Percentiles rank a stretch among this genome's conserved stretches.
Evolutionary conservation across 345 rosid species (phyloP).

Genomic region (Heritiera fomes): DNA sequence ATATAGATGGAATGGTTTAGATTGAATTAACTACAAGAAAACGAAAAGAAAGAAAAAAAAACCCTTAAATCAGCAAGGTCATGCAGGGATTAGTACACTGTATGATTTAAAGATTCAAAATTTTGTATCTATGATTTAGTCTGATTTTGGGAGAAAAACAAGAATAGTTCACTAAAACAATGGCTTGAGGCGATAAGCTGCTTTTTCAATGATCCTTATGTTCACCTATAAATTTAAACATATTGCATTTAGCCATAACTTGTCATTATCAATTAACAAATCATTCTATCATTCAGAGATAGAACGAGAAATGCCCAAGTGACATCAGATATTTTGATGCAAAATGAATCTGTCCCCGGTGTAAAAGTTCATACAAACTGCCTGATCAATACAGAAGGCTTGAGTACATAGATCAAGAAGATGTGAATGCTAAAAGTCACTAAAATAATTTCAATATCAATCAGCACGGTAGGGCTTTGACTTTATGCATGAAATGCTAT

Average conservation of each 20-base stretch:
- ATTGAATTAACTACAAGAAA: not conserved
- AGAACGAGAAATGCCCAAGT: not conserved
- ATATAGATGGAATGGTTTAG: not conserved
- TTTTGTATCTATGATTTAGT: too few species aligned
- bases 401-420: not conserved
- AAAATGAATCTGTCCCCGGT: not conserved
- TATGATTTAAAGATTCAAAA: not conserved
- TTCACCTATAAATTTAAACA: not conserved
- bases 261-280: not conserved
- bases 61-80: not conserved
- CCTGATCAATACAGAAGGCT: not conserved
- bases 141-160: not conserved
- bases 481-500: not conserved
- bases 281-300: not conserved
- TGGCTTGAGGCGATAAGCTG: not conserved
- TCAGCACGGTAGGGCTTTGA: not conserved
- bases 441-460: not conserved
- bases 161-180: not conserved
- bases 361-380: not conserved
- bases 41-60: not conserved
- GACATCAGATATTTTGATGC: not conserved
- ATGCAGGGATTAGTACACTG: not conserved
- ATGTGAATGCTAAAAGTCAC: not conserved
- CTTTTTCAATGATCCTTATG: too few species aligned
- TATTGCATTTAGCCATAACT: not conserved